These are phyloP conservation scores for Pseudogymnoascus sp. DNA, from an alignment of 2,329 filamentous ascomycete species.

Conservation along the genomic window DNA sequence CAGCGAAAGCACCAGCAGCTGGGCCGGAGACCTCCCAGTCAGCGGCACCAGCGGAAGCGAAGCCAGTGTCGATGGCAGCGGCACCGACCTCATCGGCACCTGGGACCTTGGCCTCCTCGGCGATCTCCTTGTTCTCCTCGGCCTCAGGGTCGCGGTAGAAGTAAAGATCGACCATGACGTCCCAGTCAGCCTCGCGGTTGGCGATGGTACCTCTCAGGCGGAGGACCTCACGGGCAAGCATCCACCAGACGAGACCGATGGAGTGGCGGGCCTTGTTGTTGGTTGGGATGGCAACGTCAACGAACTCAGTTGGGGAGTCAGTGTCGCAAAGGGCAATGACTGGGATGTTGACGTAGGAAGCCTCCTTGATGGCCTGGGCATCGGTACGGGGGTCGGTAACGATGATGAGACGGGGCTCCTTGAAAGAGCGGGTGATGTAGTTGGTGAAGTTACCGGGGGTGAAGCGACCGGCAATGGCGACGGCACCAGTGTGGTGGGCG, in stretches of 20 bases:
- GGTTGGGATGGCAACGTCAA: slow-evolving; percentile 98
- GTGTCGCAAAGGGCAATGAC: slow-evolving; percentile 99
- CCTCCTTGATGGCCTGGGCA: slow-evolving; percentile 99
- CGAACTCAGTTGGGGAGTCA: slow-evolving; percentile 98
- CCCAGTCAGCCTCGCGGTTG: slow-evolving; percentile 94
- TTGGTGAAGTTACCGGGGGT: slow-evolving; percentile 99
- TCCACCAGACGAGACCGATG: slow-evolving; percentile 98
- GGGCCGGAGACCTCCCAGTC: slow-evolving; percentile 76
- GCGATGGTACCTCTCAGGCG: slow-evolving; percentile 95
- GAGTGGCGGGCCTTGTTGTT: slow-evolving; percentile 99
- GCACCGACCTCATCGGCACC: slow-evolving; percentile 77
- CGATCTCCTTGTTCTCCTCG: slow-evolving; percentile 96
- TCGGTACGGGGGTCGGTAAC: slow-evolving; percentile 99
- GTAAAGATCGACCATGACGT: slow-evolving; percentile 99
- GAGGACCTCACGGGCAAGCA: slow-evolving; percentile 98
- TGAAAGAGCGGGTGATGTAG: slow-evolving; percentile 99
- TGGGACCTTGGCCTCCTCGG: slow-evolving; percentile 79
- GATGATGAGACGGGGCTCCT: slow-evolving; percentile 98
- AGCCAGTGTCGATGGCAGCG: slow-evolving; percentile 69
- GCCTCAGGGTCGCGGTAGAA: slow-evolving; percentile 99
- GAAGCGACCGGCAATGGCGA: slow-evolving; percentile 98
- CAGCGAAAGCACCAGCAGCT: slow-evolving; percentile 53
- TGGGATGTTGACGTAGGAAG: slow-evolving; percentile 99
- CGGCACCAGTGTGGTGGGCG: slow-evolving; percentile 94
- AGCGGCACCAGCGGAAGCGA: slow-evolving; percentile 46